Percentiles rank a stretch among this genome's conserved stretches.
These are phyloP conservation scores for Sclerotinia borealis DNA, from an alignment of 2,329 filamentous ascomycete genomes.

Conservation along the genomic window DNA sequence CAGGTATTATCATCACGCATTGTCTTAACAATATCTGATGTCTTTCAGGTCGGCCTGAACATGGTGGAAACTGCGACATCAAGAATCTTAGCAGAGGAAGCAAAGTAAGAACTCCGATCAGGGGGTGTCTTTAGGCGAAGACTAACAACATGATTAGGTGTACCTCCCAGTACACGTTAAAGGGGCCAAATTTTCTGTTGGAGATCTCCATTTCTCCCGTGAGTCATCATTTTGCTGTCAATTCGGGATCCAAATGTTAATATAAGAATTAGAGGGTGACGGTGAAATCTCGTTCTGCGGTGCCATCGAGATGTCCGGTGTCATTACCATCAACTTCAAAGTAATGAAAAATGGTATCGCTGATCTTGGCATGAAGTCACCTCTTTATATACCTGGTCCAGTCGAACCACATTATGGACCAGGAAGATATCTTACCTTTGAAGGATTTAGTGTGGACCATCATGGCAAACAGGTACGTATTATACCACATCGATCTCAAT, in stretches of 20 bases:
- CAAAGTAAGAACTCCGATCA: background rate
- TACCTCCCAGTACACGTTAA: constrained; percentile 82
- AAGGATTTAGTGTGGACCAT: constrained; percentile 87
- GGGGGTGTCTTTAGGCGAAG: background rate
- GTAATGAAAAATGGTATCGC: constrained; percentile 77
- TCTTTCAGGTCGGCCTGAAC: constrained; percentile 26
- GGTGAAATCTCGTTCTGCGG: constrained; percentile 86
- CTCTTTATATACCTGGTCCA: constrained; percentile 79
- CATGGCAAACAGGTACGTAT: constrained; percentile 67
- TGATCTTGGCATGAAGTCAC: constrained; percentile 70
- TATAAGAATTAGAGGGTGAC: constrained; percentile 70
- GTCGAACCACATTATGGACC: constrained; percentile 86
- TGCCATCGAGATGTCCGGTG: constrained; percentile 89
- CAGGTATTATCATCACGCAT: constrained; percentile 40
- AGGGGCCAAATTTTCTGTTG: constrained; percentile 85
- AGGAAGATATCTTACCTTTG: constrained; percentile 75
- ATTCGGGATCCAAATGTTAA: background rate
- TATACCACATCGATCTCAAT: constrained; percentile 47
- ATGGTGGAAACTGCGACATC: constrained; percentile 84
- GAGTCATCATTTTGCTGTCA: background rate
- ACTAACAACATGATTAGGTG: constrained; percentile 50
- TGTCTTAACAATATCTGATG: constrained; percentile 2
- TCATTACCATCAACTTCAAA: constrained; percentile 85
- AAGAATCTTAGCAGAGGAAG: constrained; percentile 74
- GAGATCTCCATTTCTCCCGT: constrained; percentile 59